These are phyloP conservation scores for Rhododendron kiyosumense DNA, from an alignment of 148 eudicot genomes.

Conservation along the genomic window DNA sequence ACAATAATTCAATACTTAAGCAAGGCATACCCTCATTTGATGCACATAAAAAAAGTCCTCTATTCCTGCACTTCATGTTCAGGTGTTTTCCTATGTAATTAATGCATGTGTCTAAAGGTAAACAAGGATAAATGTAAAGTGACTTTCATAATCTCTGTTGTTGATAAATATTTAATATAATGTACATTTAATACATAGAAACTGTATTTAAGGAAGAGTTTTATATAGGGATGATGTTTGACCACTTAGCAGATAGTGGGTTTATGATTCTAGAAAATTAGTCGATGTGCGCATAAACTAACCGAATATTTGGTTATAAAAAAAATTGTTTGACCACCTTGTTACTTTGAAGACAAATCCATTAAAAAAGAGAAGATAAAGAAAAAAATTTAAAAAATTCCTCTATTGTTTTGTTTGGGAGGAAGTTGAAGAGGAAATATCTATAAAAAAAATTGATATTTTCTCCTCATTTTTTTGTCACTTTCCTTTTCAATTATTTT, in stretches of 20 bases:
- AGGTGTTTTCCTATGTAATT: background rate
- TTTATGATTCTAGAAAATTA: too few species aligned
- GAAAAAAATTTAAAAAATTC: too few species aligned
- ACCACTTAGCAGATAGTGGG: background rate
- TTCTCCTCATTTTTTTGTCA: background rate
- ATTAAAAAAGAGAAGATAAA: too few species aligned
- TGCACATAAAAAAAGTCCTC: too few species aligned
- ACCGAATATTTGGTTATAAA: too few species aligned
- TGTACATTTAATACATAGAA: background rate
- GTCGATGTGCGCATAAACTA: accelerated
- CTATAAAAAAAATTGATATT: too few species aligned
- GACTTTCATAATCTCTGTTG: background rate
- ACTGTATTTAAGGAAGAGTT: background rate
- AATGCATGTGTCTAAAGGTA: background rate
- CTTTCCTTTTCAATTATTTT: background rate
- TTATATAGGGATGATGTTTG: background rate
- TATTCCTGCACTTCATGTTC: background rate
- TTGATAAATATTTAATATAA: background rate
- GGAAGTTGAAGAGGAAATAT: too few species aligned
- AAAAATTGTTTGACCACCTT: background rate
- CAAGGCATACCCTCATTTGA: too few species aligned
- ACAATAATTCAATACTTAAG: too few species aligned
- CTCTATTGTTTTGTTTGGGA: too few species aligned
- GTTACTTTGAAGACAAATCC: background rate
- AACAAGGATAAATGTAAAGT: background rate